Conservation (phyloP, 108 stramenopile genomes). For the Mayamaea pseudoterrestris region DNA sequence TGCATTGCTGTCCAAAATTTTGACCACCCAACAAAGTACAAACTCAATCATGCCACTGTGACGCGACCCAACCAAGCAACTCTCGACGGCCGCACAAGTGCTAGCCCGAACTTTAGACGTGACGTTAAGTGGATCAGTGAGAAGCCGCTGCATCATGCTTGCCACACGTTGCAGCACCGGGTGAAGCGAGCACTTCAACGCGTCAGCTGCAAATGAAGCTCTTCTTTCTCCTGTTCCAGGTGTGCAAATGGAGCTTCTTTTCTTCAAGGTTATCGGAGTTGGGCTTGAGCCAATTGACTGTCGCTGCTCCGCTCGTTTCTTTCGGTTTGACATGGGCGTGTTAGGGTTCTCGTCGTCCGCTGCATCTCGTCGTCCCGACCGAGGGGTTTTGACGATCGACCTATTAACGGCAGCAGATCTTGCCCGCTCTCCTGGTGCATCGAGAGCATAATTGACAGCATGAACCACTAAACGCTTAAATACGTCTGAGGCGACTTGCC, state of each 20-base stretch:
- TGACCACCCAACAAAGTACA: constrained; percentile 28
- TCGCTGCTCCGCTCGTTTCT: neutral
- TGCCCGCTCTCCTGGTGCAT: neutral
- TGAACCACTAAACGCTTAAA: constrained; percentile 27
- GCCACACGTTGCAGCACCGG: too few relatives aligned
- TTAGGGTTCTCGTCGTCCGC: neutral
- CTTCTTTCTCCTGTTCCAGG: too few relatives aligned
- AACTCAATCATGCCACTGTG: constrained; percentile 63
- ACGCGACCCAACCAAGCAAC: constrained; percentile 55
- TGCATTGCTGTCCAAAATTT: constrained; percentile 47
- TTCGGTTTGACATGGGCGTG: neutral
- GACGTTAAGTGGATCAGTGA: too few relatives aligned
- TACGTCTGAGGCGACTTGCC: constrained; percentile 20
- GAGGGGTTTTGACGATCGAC: neutral
- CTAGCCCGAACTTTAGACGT: too few relatives aligned
- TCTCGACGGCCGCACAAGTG: too few relatives aligned
- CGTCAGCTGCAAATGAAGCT: too few relatives aligned
- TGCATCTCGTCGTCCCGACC: neutral
- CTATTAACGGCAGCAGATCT: neutral
- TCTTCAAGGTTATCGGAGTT: too few relatives aligned
- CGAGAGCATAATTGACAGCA: neutral
- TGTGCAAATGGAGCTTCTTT: too few relatives aligned
- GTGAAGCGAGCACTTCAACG: too few relatives aligned
- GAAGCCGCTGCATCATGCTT: too few relatives aligned
- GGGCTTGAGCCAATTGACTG: constrained; percentile 36